Evolutionary conservation across 1,284 basidiomycete genomes (phyloP), one percentile per base, ranked within the genome.

Genomic region (Xerocomus alliaceus): DNA sequence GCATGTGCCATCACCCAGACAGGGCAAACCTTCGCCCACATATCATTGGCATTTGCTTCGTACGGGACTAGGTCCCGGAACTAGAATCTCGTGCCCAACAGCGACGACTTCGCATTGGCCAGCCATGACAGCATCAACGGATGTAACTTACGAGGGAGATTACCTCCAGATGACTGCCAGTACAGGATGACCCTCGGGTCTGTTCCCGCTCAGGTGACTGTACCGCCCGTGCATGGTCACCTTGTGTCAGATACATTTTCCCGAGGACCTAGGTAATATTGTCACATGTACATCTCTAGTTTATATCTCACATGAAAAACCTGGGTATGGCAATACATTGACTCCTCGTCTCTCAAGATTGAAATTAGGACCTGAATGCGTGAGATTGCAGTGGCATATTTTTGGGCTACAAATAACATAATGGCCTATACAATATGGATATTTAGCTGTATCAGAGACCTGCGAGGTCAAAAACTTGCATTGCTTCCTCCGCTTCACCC

Each of bases 361-460:
- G 39, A 17, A 18, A 56, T 56, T 32, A 56, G 18, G 17, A 28
- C 22, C 13, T 50, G 47, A 10, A 56, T 24, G 12, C 35, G 55
- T 3, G 47, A 56, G 34, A 29, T 46, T 1, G 63, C 63, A 1
- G 24, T 13, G 5, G 55, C 54, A 24, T 35, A 22, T 34, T 60
- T 65, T 4, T 31, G 32, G 9, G 45, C 49, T 4, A 49, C 5
- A 18, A 56, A 64, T 5, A 56, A 11, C 35, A 65, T 20, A 6
- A 61, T 31, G 13, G 52, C 20, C 63, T 65, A 22, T 2, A 13
- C 7, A 26, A n/a, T n/a, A 29, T 17, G 26, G 9, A 39, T 18
- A n/a, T 2, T 63, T 12, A 41, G 34, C 32, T 10, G 6, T 18
- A 26, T 32, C 24, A 12, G 26, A 11, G 18, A 17, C 11, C 22